Evolutionary conservation across 768 basidiomycete species (phyloP).

Genomic region (Lactarius trivialis): DNA sequence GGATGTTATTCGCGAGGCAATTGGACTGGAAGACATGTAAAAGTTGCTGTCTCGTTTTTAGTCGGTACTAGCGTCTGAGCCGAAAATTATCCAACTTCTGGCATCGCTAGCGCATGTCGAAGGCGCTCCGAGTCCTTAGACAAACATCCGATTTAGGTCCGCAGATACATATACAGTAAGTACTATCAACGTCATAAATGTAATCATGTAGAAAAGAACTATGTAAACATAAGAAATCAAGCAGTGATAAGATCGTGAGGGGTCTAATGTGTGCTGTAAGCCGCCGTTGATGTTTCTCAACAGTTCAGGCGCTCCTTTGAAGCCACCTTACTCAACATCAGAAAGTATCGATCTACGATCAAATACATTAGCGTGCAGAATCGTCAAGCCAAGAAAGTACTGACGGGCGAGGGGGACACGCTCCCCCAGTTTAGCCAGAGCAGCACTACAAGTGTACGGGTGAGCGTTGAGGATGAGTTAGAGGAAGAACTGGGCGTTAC

Average conservation of each 20-base stretch:
- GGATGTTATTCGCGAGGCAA: not conserved
- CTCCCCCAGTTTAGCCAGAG: slow-evolving; percentile 56
- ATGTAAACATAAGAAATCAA: not conserved
- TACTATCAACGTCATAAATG: not conserved
- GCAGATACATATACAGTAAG: not conserved
- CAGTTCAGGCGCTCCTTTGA: slow-evolving; percentile 12
- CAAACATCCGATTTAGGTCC: not conserved
- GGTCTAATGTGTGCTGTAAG: not conserved
- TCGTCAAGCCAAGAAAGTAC: slow-evolving; percentile 19
- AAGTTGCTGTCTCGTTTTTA: not conserved
- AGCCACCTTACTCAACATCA: slow-evolving; percentile 44
- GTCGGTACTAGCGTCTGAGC: not conserved
- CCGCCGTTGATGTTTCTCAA: not conserved
- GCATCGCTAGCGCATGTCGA: not conserved
- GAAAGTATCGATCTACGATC: slow-evolving; percentile 41
- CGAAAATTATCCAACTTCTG: not conserved
- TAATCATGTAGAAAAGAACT: not conserved
- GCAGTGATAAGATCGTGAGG: not conserved
- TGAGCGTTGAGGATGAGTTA: not conserved
- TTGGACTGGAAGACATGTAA: not conserved
- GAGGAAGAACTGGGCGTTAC: slow-evolving; percentile 33
- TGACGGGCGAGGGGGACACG: slow-evolving; percentile 57
- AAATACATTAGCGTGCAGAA: not conserved
- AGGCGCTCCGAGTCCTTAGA: not conserved
- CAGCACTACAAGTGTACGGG: slow-evolving; percentile 35